Conservation (phyloP, 768 basidiomycete genomes). For the Tricholoma flavovirens region DNA sequence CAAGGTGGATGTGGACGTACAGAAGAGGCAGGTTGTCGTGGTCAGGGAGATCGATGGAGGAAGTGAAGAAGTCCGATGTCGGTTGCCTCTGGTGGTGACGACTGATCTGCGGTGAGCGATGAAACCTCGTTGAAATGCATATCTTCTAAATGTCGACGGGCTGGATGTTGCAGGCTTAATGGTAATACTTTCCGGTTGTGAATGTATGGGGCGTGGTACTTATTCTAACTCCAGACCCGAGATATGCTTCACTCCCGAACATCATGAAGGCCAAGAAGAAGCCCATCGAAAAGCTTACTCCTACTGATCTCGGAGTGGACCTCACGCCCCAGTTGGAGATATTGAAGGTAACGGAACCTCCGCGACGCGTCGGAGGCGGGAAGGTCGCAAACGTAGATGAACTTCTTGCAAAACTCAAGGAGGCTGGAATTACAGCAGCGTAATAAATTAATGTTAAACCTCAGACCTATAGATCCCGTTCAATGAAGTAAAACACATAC, state of each 20-base stretch:
- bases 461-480: too few relatives aligned
- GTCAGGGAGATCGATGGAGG: constrained; percentile 95
- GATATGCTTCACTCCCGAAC: constrained; percentile 94
- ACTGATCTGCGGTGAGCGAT: constrained; percentile 80
- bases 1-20: constrained; percentile 67
- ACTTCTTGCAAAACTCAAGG: constrained; percentile 82
- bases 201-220: neutral
- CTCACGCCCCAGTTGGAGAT: constrained; percentile 79
- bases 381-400: constrained; percentile 93
- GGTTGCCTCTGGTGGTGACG: constrained; percentile 81
- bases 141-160: neutral
- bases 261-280: constrained; percentile 99
- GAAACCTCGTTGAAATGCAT: neutral
- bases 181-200: constrained; percentile 33
- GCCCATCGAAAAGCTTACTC: constrained; percentile 75
- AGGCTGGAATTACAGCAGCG: constrained; percentile 59
- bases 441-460: constrained; percentile 9
- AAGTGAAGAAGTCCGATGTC: constrained; percentile 71
- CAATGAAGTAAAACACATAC: too few relatives aligned
- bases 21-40: constrained; percentile 60
- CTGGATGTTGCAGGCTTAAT: constrained; percentile 49
- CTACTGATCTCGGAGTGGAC: constrained; percentile 80
- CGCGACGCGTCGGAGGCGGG: constrained; percentile 82
- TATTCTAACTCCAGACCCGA: constrained; percentile 57
- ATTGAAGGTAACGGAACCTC: constrained; percentile 84